Evolutionary conservation across 495 filamentous ascomycete genomes (phyloP).

Genomic region (Penicillium flavigenum): DNA sequence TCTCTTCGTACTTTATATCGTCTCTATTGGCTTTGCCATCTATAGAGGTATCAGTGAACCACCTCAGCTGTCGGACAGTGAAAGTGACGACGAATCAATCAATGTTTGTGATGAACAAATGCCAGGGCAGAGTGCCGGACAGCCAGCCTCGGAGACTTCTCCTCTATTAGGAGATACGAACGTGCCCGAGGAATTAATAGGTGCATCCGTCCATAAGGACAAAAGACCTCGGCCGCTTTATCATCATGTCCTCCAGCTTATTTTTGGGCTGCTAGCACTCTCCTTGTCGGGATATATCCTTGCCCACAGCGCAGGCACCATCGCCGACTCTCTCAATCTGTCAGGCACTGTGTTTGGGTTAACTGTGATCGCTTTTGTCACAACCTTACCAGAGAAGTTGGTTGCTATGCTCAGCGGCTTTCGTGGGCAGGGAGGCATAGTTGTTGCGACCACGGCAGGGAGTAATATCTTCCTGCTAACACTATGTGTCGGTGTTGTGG

Average conservation of each 20-base stretch:
- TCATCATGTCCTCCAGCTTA: conserved; percentile 45
- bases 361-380: not conserved
- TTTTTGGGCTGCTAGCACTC: conserved; percentile 49
- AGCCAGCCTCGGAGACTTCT: not conserved
- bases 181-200: not conserved
- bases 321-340: not conserved
- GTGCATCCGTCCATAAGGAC: too few species aligned
- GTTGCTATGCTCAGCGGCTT: not conserved
- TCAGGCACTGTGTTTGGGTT: not conserved
- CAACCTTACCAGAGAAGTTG: not conserved
- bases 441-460: not conserved
- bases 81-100: not conserved
- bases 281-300: conserved; percentile 51
- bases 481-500: not conserved
- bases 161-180: not conserved
- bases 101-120: not conserved
- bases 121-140: not conserved
- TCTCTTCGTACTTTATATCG: conserved; percentile 48
- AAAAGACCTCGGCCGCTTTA: conserved; percentile 7
- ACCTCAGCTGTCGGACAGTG: not conserved
- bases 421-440: not conserved
- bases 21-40: conserved; percentile 47
- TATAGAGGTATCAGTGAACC: conserved; percentile 35
- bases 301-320: conserved; percentile 35
- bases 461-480: not conserved